A percentile compares a stretch with the other conserved stretches of the same genome.
These are phyloP conservation scores for Teratosphaeria zuluensis DNA, from an alignment of 2,329 filamentous ascomycete species.

Conservation along the genomic window DNA sequence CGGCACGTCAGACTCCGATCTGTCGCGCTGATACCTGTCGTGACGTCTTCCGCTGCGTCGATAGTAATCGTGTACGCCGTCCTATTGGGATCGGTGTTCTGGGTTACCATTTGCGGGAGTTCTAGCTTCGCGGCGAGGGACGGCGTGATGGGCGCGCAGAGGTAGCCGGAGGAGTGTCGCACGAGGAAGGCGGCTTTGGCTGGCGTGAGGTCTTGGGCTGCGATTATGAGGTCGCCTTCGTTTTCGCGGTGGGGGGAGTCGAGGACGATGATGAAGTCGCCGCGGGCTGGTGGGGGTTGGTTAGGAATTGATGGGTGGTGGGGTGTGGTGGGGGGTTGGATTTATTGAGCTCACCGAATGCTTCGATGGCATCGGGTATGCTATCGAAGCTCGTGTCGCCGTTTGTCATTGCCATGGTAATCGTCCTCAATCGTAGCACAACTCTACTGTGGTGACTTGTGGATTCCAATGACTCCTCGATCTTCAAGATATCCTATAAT, in stretches of 20 bases:
- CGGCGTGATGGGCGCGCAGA: conserved; percentile 76
- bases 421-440: not conserved
- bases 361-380: conserved; percentile 36
- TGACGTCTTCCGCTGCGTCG: conserved; percentile 64
- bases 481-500: not conserved
- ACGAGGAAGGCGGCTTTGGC: conserved; percentile 95
- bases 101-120: conserved; percentile 80
- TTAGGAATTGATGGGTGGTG: not conserved
- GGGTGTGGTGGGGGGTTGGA: not conserved
- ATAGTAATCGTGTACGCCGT: conserved; percentile 91
- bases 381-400: conserved; percentile 32
- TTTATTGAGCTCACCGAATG: conserved; percentile 28
- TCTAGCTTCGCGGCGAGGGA: conserved; percentile 58
- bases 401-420: conserved; percentile 17
- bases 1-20: conserved; percentile 78
- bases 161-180: conserved; percentile 75
- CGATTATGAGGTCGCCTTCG: conserved; percentile 95
- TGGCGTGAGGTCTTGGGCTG: conserved; percentile 71
- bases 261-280: conserved; percentile 92
- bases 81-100: conserved; percentile 68
- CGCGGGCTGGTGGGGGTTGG: conserved; percentile 29
- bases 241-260: conserved; percentile 91
- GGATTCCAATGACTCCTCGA: not conserved
- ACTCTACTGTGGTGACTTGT: not conserved
- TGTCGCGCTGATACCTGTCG: conserved; percentile 82